Evolutionary conservation across 2,329 filamentous ascomycete species (phyloP), one percentile per base, ranked within the genome.

Genomic region (Talaromyces sp.): DNA sequence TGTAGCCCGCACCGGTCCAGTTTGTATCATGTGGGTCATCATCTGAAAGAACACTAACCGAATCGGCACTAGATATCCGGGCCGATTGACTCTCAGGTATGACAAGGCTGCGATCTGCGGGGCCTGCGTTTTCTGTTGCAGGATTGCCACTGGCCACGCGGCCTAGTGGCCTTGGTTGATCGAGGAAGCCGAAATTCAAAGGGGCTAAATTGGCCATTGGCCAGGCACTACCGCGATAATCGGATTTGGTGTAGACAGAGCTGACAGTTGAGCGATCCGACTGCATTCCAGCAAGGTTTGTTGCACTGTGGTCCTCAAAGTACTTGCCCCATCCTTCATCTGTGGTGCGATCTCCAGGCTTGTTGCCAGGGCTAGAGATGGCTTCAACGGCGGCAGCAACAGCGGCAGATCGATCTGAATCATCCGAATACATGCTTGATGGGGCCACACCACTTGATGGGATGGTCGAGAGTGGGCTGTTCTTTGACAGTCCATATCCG

Each of bases 251-350:
- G 36, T 65, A 62, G 7, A 64, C 52, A 3, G 70, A 68, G 47
- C 57, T 56, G 54, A 64, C 39, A 52, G 61, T 61, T 6, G 58
- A 48, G 55, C 67, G 51, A 50, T 70, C 42, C 52, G 67, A 63
- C 22, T 65, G 56, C 51, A 57, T 58, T 37, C 60, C 59, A 13
- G 51, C 54, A n/a, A 69, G 54, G 35, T 64, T 64, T 8, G 63
- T 64, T 11, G 64, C 50, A 42, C 47, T 66, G 30, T 73, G 70
- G 42, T 73, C 67, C 45, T 76, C 67, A 62, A 79, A 80, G 62
- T 80, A 80, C 48, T 74, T 76, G 54, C 73, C 70, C 77, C 77
- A 80, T 39, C 76, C 77, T 59, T 77, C 77, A 42, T 79, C 72
- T 1, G 77, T 77, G 30, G 67, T 70, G 35, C 76, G 70, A 51